A percentile compares a stretch with the other conserved stretches of the same genome.
phyloP scores from a whole-genome alignment of 768 basidiomycete species.

The Lactarius pseudohatsudake region DNA sequence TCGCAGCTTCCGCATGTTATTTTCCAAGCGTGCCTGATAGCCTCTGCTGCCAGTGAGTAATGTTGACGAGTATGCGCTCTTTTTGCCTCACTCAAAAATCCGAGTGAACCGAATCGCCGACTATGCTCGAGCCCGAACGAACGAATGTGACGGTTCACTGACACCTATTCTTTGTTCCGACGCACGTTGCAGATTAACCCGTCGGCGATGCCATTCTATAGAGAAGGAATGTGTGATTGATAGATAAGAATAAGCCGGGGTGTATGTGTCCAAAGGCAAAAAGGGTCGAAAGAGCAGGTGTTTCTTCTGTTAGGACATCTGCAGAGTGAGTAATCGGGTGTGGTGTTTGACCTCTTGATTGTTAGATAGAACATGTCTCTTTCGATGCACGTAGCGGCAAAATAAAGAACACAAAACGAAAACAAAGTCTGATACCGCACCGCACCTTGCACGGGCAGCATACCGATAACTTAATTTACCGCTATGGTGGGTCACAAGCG shows the following conservation, averaged over 20 bases:
- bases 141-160: no score
- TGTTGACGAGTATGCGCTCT: background rate
- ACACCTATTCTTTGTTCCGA: background rate
- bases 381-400: background rate
- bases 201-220: background rate
- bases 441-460: background rate
- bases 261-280: background rate
- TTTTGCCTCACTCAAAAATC: background rate
- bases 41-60: background rate
- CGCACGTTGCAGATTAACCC: background rate
- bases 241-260: background rate
- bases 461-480: background rate
- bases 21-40: background rate
- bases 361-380: background rate
- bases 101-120: background rate
- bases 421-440: background rate
- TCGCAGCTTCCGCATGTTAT: background rate
- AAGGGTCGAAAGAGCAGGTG: background rate
- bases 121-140: background rate
- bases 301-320: background rate
- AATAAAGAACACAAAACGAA: background rate
- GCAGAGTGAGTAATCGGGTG: background rate
- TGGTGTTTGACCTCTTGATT: background rate
- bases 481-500: background rate
- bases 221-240: background rate